Percentiles rank a stretch among this genome's conserved stretches.
Conservation (phyloP, 331 rosid genomes). For the Quercus lobata region DNA sequence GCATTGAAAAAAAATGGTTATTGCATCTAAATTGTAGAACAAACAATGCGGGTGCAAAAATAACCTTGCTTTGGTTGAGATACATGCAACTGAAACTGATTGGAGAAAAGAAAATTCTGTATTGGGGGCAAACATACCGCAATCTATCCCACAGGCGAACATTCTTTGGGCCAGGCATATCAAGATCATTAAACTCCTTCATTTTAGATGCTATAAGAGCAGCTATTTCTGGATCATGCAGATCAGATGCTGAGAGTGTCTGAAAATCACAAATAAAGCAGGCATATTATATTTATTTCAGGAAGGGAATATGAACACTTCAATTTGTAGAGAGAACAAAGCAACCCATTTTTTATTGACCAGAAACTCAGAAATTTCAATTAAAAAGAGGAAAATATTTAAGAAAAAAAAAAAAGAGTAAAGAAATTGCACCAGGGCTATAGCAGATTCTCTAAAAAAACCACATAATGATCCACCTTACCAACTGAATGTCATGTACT, state of each 20-base stretch:
- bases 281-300: conserved; percentile 8
- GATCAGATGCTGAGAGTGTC: conserved; percentile 74
- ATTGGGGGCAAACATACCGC: conserved; percentile 36
- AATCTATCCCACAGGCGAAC: conserved; percentile 61
- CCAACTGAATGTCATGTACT: not conserved
- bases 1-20: conserved; percentile 6
- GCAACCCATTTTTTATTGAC: not conserved
- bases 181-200: conserved; percentile 80
- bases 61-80: conserved; percentile 8
- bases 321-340: not conserved
- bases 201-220: conserved; percentile 69
- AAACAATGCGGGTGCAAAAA: not conserved
- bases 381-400: not conserved
- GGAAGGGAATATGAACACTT: not conserved
- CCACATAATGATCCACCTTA: not conserved
- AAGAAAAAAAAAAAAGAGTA: not conserved
- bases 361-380: not conserved
- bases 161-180: conserved; percentile 63
- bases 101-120: not conserved
- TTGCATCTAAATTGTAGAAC: conserved; percentile 8
- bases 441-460: not conserved
- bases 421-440: not conserved
- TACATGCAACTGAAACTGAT: not conserved
- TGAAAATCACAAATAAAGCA: conserved; percentile 22
- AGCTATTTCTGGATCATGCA: conserved; percentile 55